Conservation (phyloP, 208 protist species). For the Leishmania major region DNA sequence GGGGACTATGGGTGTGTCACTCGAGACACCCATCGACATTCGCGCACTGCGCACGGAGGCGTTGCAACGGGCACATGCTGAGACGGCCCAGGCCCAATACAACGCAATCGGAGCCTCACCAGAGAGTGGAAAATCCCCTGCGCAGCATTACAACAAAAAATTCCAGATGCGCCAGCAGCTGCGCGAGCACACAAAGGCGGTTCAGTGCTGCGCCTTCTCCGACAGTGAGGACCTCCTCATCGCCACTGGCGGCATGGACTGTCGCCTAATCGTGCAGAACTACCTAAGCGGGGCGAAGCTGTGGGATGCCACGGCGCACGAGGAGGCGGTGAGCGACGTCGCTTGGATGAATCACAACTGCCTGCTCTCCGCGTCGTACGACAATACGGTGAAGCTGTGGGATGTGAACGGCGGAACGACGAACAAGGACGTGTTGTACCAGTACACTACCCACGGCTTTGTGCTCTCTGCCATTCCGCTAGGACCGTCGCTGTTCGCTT, state of each 20-base stretch:
- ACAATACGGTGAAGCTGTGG: constrained; percentile 87
- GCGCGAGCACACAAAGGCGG: constrained; percentile 78
- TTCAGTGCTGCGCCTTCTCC: constrained; percentile 82
- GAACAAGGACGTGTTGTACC: constrained; percentile 45
- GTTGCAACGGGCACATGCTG: constrained; percentile 35
- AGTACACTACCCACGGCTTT: constrained; percentile 71
- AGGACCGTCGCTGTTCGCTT: constrained; percentile 80
- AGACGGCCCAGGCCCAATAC: constrained; percentile 29
- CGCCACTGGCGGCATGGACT: constrained; percentile 78
- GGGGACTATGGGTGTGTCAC: constrained; percentile 62
- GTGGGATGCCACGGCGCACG: constrained; percentile 67
- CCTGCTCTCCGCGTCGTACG: constrained; percentile 84
- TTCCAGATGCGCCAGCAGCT: constrained; percentile 78
- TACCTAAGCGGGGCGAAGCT: constrained; percentile 74
- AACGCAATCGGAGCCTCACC: constrained; percentile 22
- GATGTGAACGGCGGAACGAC: constrained; percentile 56
- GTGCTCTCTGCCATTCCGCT: constrained; percentile 72
- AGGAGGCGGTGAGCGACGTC: constrained; percentile 76
- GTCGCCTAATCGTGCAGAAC: constrained; percentile 81
- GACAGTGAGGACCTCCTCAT: constrained; percentile 65
- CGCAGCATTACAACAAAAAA: constrained; percentile 29
- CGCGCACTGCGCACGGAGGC: constrained; percentile 66
- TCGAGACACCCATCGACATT: constrained; percentile 83
- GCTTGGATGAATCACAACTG: constrained; percentile 77
- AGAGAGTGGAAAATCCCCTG: constrained; percentile 17